Evolutionary conservation across 192 early-diverging fungal genomes (phyloP).

Genomic region (Dispira parvispora): DNA sequence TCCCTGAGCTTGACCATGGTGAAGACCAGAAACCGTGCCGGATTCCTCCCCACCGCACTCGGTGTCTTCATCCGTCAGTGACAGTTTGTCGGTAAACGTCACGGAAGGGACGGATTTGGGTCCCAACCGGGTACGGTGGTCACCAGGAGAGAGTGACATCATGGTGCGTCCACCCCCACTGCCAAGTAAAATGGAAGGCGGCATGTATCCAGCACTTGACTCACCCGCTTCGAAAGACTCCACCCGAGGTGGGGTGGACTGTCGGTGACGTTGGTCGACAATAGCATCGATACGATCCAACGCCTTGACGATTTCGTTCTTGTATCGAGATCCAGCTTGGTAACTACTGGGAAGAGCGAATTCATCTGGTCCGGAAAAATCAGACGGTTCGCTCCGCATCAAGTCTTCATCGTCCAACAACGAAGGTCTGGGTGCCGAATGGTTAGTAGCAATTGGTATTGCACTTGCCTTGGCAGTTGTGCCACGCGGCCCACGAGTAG

Average conservation of each 20-base stretch:
- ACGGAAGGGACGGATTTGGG: too few relatives aligned
- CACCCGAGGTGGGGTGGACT: too few relatives aligned
- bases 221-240: not conserved
- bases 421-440: not conserved
- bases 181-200: not conserved
- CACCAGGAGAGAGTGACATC: not conserved
- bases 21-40: too few relatives aligned
- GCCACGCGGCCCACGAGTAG: not conserved
- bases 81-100: not conserved
- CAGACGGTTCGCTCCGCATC: not conserved
- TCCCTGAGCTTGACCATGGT: too few relatives aligned
- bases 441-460: not conserved
- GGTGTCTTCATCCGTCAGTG: not conserved
- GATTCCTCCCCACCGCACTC: not conserved
- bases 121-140: not conserved
- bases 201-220: not conserved
- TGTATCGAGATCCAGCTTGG: not conserved
- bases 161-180: not conserved
- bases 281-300: slow-evolving; percentile 1
- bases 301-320: not conserved
- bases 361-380: not conserved
- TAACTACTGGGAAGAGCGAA: not conserved
- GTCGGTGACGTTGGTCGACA: not conserved
- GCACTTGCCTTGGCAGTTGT: not conserved
- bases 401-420: not conserved